A percentile compares a stretch with the other conserved stretches of the same genome.
phyloP scores from a whole-genome alignment of 2,329 filamentous ascomycete species.

The Coleophoma crateriformis region DNA sequence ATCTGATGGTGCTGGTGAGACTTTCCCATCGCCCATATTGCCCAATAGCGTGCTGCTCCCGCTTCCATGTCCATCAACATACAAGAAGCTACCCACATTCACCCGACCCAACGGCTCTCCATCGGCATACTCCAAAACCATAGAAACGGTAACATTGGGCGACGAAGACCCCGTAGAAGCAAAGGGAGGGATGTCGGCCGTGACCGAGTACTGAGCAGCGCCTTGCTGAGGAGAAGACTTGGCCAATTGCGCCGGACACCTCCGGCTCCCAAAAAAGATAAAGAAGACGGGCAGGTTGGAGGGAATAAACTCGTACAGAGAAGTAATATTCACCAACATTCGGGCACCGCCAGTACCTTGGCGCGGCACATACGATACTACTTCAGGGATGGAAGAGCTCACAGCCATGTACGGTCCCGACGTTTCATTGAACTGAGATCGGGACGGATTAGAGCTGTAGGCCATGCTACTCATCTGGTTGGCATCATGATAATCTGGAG shows the following conservation, averaged over 20 bases:
- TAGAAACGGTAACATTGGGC: constrained; percentile 50
- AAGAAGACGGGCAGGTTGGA: constrained; percentile 51
- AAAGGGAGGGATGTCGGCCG: constrained; percentile 65
- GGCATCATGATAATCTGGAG: constrained; percentile 20
- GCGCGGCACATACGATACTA: constrained; percentile 66
- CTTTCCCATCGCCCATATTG: constrained; percentile 48
- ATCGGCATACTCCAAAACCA: constrained; percentile 53
- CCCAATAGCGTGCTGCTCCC: constrained; percentile 29
- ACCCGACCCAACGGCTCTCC: constrained; percentile 42
- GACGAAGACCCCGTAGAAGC: constrained; percentile 48
- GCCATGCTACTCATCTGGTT: constrained; percentile 21
- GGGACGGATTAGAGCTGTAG: constrained; percentile 39
- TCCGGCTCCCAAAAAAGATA: constrained; percentile 74
- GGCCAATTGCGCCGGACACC: constrained; percentile 61
- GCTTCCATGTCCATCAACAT: constrained; percentile 35
- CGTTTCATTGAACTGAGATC: constrained; percentile 52
- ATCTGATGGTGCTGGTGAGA: constrained; percentile 43
- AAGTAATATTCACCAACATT: constrained; percentile 68
- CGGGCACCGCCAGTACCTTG: constrained; percentile 65
- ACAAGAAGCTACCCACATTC: constrained; percentile 58
- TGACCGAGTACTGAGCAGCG: constrained; percentile 63
- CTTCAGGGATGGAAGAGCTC: constrained; percentile 51
- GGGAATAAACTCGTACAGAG: constrained; percentile 67
- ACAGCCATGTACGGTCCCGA: constrained; percentile 63
- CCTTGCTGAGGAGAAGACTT: constrained; percentile 52